Conservation (phyloP, 257 asterid genomes). For the Solanum pinnatisectum region DNA sequence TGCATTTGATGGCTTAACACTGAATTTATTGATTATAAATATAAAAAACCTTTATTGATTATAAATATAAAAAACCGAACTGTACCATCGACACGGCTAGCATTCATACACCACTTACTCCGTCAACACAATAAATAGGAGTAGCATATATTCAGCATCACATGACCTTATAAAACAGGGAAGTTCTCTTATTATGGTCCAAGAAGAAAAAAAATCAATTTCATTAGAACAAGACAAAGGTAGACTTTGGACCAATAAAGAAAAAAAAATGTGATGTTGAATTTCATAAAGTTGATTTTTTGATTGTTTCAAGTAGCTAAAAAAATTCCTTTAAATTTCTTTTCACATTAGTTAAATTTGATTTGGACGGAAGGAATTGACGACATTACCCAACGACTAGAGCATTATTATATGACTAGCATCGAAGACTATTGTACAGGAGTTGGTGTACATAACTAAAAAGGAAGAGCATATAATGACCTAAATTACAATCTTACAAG, state of each 20-base stretch:
- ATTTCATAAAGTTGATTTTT: background rate
- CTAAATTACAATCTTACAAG: background rate
- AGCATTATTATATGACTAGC: background rate
- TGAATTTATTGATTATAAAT: background rate
- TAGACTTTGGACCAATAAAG: background rate
- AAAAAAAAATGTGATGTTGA: accelerated
- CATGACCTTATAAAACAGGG: background rate
- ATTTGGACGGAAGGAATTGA: background rate
- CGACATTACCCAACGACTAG: background rate
- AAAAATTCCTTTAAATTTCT: background rate
- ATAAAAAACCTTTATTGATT: too few species aligned
- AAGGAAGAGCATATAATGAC: background rate
- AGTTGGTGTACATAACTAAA: background rate
- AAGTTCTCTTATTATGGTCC: background rate
- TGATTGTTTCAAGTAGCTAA: background rate
- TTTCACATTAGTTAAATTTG: background rate
- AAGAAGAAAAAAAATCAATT: too few species aligned
- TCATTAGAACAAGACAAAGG: too few species aligned
- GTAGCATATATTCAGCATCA: background rate
- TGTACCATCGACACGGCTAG: too few species aligned
- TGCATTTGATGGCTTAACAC: background rate
- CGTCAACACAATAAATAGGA: background rate
- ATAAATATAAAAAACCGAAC: too few species aligned
- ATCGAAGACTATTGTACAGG: background rate
- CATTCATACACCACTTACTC: background rate